Percentiles rank a stretch among this genome's conserved stretches.
Evolutionary conservation across 805 yeast genomes (phyloP).

Genomic region (Candida berthetii): DNA sequence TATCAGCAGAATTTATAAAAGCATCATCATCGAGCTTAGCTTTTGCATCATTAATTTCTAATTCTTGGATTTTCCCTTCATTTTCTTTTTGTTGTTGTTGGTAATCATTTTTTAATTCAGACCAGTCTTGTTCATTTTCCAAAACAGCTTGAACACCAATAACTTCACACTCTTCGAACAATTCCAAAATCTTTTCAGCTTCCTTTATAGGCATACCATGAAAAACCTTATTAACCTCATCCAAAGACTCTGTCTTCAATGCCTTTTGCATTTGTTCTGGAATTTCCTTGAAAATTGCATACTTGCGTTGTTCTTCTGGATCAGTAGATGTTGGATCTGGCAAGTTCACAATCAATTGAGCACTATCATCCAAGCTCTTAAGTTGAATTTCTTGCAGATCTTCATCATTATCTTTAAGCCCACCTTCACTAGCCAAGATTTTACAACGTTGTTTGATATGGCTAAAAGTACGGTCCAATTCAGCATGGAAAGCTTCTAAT

Average conservation of each 20-base stretch:
- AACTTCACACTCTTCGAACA: slow-evolving; percentile 75
- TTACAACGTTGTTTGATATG: slow-evolving; percentile 78
- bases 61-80: slow-evolving; percentile 9
- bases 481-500: slow-evolving; percentile 59
- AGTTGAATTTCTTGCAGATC: slow-evolving; percentile 78
- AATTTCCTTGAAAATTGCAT: slow-evolving; percentile 50
- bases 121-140: slow-evolving; percentile 68
- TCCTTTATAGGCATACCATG: slow-evolving; percentile 66
- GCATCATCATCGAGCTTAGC: slow-evolving; percentile 9
- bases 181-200: slow-evolving; percentile 72
- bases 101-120: slow-evolving; percentile 44
- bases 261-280: slow-evolving; percentile 69
- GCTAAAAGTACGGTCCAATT: slow-evolving; percentile 63
- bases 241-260: slow-evolving; percentile 62
- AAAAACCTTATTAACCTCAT: slow-evolving; percentile 77
- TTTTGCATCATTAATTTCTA: slow-evolving; percentile 11
- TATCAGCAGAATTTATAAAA: slow-evolving; percentile 25
- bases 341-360: slow-evolving; percentile 63
- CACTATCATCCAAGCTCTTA: slow-evolving; percentile 79
- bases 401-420: slow-evolving; percentile 23
- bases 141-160: slow-evolving; percentile 74
- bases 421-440: slow-evolving; percentile 38
- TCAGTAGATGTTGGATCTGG: slow-evolving; percentile 52
- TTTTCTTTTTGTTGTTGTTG: slow-evolving; percentile 10
- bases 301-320: slow-evolving; percentile 33